A percentile compares a stretch with the other conserved stretches of the same genome.
These are phyloP conservation scores for Cladobotryum mycophilum DNA, from an alignment of 2,329 filamentous ascomycete genomes.

Conservation along the genomic window DNA sequence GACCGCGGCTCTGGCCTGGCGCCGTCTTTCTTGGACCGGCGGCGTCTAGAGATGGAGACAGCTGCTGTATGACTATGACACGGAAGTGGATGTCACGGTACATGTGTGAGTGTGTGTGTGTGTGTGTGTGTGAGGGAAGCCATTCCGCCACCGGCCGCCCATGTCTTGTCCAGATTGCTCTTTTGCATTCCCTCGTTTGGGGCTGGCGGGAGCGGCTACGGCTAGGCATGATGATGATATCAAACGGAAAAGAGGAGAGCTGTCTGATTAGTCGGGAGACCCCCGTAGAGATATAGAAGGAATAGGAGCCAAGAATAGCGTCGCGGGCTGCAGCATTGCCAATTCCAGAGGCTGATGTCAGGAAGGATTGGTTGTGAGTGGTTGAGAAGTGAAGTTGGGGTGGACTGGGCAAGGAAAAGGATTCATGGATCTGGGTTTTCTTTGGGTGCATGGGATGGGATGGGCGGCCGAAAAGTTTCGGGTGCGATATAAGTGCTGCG, in stretches of 20 bases:
- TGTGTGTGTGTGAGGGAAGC: background rate
- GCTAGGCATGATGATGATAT: background rate
- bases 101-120: background rate
- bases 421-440: background rate
- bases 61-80: too few species aligned
- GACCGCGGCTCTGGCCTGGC: conserved; percentile 7
- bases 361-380: too few species aligned
- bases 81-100: conserved; percentile 6
- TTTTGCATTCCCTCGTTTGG: background rate
- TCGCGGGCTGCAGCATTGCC: background rate
- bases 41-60: too few species aligned
- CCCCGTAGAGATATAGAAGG: background rate
- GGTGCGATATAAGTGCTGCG: background rate
- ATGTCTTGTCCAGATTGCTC: background rate
- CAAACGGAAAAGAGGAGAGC: background rate
- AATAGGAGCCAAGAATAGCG: too few species aligned
- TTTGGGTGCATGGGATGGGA: background rate
- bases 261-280: background rate
- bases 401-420: background rate
- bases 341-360: background rate
- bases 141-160: background rate
- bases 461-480: conserved; percentile 1
- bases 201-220: background rate
- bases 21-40: background rate
- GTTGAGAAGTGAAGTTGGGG: too few species aligned